A percentile compares a stretch with the other conserved stretches of the same genome.
Conservation (phyloP, 495 filamentous ascomycete genomes). For the Evernia prunastri region DNA sequence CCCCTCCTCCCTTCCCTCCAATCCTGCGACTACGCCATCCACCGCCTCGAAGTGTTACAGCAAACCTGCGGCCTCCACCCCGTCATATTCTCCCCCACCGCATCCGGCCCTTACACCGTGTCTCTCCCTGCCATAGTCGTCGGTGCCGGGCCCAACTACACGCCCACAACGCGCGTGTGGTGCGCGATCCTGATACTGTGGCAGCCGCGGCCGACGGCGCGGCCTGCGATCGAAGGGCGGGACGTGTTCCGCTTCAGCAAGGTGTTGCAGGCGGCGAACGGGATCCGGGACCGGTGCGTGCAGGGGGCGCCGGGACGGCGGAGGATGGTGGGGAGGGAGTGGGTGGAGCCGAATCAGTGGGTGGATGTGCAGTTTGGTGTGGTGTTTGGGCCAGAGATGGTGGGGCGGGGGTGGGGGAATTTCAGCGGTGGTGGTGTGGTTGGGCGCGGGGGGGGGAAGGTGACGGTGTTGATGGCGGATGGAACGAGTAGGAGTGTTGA, state of each 20-base stretch:
- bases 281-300: background rate
- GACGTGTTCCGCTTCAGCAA: constrained; percentile 3
- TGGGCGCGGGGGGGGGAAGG: no score
- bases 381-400: background rate
- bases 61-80: background rate
- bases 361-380: constrained; percentile 5
- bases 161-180: background rate
- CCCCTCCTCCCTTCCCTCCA: background rate
- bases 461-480: background rate
- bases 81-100: background rate
- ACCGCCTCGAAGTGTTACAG: background rate
- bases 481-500: background rate
- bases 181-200: constrained; percentile 9
- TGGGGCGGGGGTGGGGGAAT: background rate
- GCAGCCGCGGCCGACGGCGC: background rate
- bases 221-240: background rate
- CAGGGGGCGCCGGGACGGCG: no score
- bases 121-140: background rate
- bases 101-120: background rate
- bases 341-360: constrained; percentile 3
- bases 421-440: background rate
- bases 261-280: background rate
- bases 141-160: background rate
- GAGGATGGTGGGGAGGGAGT: background rate
- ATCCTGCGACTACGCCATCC: constrained; percentile 5